Conservation (phyloP, 257 asterid species). For the Cynanchum wilfordii region DNA sequence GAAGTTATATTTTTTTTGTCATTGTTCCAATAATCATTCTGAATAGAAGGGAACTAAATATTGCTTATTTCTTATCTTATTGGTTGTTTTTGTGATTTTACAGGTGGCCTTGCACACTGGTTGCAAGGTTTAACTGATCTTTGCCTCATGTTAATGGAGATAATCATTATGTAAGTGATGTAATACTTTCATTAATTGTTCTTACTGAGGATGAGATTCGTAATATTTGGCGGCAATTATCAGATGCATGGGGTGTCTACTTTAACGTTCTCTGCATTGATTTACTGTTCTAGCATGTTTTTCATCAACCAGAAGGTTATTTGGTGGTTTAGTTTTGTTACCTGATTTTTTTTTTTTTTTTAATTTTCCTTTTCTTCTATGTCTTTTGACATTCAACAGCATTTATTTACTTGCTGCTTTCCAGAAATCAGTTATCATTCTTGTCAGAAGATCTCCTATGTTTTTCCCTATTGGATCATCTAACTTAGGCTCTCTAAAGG, state of each 20-base stretch:
- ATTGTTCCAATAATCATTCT: neutral
- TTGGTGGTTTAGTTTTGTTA: neutral
- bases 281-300: neutral
- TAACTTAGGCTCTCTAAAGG: neutral
- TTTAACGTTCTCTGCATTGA: neutral
- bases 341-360: neutral
- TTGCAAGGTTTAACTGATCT: conserved; percentile 1
- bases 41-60: neutral
- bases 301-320: neutral
- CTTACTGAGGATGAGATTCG: neutral
- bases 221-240: neutral
- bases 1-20: neutral
- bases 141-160: neutral
- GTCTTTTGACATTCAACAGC: neutral
- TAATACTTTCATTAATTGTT: conserved; percentile 3
- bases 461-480: neutral
- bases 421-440: neutral
- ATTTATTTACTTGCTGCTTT: neutral
- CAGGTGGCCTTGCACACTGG: neutral
- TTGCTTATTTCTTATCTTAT: neutral
- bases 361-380: neutral
- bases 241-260: neutral
- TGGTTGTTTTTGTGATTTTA: neutral
- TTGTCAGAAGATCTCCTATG: neutral
- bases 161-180: conserved; percentile 9